A percentile compares a stretch with the other conserved stretches of the same genome.
Conservation (phyloP, 2,329 filamentous ascomycete species). For the Pyrenophora seminiperda region DNA sequence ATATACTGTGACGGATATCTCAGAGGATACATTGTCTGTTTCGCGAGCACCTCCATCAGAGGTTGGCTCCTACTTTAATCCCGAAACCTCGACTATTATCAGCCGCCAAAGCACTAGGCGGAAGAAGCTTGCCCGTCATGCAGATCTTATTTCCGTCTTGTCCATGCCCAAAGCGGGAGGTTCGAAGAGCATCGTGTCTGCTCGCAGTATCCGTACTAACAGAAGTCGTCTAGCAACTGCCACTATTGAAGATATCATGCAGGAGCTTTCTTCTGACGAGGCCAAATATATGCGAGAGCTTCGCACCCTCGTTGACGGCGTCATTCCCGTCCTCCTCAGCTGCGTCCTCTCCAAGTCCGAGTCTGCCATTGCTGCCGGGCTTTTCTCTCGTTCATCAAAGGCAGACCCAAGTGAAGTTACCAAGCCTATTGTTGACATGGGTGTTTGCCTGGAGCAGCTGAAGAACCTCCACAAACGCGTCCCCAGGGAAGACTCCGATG, state of each 20-base stretch:
- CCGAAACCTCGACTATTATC: slow-evolving; percentile 46
- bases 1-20: slow-evolving; percentile 28
- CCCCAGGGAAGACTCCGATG: slow-evolving; percentile 72
- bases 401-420: slow-evolving; percentile 68
- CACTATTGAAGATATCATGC: slow-evolving; percentile 75
- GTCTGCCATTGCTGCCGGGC: slow-evolving; percentile 65
- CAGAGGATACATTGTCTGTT: slow-evolving; percentile 23
- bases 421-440: slow-evolving; percentile 92
- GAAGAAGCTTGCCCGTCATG: slow-evolving; percentile 84
- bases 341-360: slow-evolving; percentile 78
- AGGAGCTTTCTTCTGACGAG: slow-evolving; percentile 83
- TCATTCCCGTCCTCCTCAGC: slow-evolving; percentile 87
- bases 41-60: slow-evolving; percentile 36
- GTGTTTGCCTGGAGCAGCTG: slow-evolving; percentile 82
- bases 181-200: slow-evolving; percentile 73
- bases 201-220: slow-evolving; percentile 76
- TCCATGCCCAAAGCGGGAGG: slow-evolving; percentile 70
- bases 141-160: slow-evolving; percentile 90
- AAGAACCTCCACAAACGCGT: slow-evolving; percentile 80
- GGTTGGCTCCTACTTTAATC: slow-evolving; percentile 35
- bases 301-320: slow-evolving; percentile 90
- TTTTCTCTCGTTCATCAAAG: slow-evolving; percentile 67
- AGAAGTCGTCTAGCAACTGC: slow-evolving; percentile 69
- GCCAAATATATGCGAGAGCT: slow-evolving; percentile 87
- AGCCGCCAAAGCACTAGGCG: slow-evolving; percentile 56